A percentile compares a stretch with the other conserved stretches of the same genome.
Evolutionary conservation across 148 eudicot species (phyloP).

Genomic region (Arbutus unedo): DNA sequence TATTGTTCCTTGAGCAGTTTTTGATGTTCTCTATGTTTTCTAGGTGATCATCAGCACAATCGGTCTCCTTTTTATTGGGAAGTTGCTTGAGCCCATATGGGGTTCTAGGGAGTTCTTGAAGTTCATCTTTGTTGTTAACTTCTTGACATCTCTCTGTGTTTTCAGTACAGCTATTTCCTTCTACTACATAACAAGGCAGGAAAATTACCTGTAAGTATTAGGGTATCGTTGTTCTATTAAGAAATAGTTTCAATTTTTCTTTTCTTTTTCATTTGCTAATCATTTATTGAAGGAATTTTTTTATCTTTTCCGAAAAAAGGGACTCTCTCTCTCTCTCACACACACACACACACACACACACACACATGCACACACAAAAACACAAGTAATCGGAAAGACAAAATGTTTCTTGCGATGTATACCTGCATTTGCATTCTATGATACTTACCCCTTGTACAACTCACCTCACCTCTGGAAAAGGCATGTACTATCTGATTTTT

Average conservation of each 20-base stretch:
- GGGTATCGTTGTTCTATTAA: neutral
- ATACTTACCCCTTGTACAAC: neutral
- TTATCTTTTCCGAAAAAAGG: neutral
- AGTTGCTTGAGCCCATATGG: conserved; percentile 97
- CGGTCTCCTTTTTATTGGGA: conserved; percentile 86
- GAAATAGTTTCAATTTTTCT: neutral
- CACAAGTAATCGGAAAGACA: neutral
- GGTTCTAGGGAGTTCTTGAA: conserved; percentile 93
- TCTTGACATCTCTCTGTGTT: conserved; percentile 77
- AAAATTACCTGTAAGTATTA: conserved; percentile 82
- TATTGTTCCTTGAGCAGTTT: neutral
- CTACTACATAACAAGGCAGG: conserved; percentile 80
- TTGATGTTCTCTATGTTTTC: conserved; percentile 14
- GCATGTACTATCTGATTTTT: neutral
- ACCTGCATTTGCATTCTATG: neutral
- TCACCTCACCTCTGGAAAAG: neutral
- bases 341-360: neutral
- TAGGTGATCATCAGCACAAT: conserved; percentile 71
- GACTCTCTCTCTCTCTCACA: neutral
- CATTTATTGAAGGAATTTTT: neutral
- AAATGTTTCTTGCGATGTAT: neutral
- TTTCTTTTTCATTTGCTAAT: neutral
- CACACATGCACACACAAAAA: neutral
- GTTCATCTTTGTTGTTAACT: conserved; percentile 85
- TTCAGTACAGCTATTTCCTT: conserved; percentile 82